Conservation (phyloP, 805 yeast genomes). For the Yarrowia alimentaria region DNA sequence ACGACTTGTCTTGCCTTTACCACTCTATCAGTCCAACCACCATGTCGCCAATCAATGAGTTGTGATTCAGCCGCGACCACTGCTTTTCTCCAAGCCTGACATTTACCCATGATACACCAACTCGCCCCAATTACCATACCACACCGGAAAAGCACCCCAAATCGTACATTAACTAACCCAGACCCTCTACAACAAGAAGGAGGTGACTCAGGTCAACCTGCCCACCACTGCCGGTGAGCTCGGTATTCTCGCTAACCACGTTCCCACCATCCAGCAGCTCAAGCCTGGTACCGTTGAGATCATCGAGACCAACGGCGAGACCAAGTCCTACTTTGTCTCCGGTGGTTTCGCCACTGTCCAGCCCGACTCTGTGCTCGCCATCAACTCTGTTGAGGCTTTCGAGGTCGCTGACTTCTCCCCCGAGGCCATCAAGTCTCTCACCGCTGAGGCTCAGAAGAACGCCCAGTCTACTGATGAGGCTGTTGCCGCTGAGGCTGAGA, state of each 20-base stretch:
- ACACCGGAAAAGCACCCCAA: not conserved
- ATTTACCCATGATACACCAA: too few relatives aligned
- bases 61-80: too few relatives aligned
- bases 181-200: constrained; percentile 39
- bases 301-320: constrained; percentile 70
- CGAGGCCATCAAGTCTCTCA: constrained; percentile 71
- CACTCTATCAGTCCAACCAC: too few relatives aligned
- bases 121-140: not conserved
- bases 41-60: too few relatives aligned
- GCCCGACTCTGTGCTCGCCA: constrained; percentile 86
- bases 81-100: too few relatives aligned
- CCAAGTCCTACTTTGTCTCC: constrained; percentile 80
- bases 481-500: constrained; percentile 90
- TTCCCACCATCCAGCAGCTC: constrained; percentile 94
- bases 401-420: constrained; percentile 83
- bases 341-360: constrained; percentile 97
- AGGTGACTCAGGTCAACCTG: constrained; percentile 75
- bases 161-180: constrained; percentile 26
- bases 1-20: too few relatives aligned
- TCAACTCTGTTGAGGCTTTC: constrained; percentile 94
- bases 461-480: constrained; percentile 75
- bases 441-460: constrained; percentile 94
- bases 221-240: constrained; percentile 95
- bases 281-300: constrained; percentile 94
- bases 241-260: constrained; percentile 97